A percentile compares a stretch with the other conserved stretches of the same genome.
Conservation (phyloP, 306 rosid genomes). For the Castanopsis chinensis region DNA sequence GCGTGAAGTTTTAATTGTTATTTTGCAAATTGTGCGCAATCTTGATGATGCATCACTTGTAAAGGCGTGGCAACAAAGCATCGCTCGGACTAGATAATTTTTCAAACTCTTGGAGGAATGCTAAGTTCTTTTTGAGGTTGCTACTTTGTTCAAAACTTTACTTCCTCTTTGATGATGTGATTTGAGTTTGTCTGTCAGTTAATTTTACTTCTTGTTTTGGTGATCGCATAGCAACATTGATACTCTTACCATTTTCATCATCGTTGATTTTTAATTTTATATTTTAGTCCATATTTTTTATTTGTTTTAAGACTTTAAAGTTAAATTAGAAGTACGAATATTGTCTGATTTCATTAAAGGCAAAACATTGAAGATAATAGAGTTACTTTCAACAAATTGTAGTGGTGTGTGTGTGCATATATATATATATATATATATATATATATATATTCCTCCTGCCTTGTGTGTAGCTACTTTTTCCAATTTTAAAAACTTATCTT, state of each 20-base stretch:
- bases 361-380: not conserved
- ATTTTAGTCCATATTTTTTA: not conserved
- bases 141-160: conserved; percentile 20
- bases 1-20: conserved; percentile 85
- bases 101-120: conserved; percentile 98
- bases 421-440: no score
- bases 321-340: not conserved
- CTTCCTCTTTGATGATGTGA: conserved; percentile 12
- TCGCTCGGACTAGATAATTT: conserved; percentile 93
- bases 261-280: not conserved
- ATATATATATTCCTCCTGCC: not conserved
- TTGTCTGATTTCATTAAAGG: no score
- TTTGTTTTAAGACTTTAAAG: not conserved
- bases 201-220: not conserved
- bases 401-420: no score
- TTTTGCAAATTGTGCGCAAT: conserved; percentile 92
- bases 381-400: not conserved
- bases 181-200: not conserved
- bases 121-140: conserved; percentile 86
- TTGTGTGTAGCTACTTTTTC: not conserved
- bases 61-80: conserved; percentile 97
- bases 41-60: conserved; percentile 89
- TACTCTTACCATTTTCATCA: not conserved
- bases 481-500: not conserved
- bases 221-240: not conserved